Evolutionary conservation across 306 rosid genomes (phyloP), one percentile per base, ranked within the genome.

Genomic region (Lotus japonicus): DNA sequence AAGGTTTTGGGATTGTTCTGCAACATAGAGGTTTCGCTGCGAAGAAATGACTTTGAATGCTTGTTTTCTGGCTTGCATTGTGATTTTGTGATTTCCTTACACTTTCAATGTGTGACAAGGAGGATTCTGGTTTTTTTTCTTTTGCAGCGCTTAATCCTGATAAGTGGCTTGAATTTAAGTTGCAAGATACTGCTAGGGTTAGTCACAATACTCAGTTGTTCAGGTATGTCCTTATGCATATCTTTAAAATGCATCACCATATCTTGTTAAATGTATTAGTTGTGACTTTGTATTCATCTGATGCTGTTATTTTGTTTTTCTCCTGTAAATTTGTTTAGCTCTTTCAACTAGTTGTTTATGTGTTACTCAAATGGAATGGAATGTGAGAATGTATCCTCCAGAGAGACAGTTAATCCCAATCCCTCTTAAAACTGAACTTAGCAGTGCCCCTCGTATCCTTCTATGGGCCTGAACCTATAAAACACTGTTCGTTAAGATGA

Each of bases 111-210:
- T 35, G 1, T 67, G 12, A 35, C 1, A 7, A 38, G 52, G 10
- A 35, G 50, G 66, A 33, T 31, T 72, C 31, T 41, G 53, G 7
- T 36, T 62, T 70, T 44, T 73, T 4, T 11, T 60, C 76, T 81
- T 59, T 31, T 31, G 36, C 95, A 89, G 98, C 95, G 0, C 91
- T 92, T 14, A 75, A 56, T 53, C 83, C 98, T 6, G 76, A 86
- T 69, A 84, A 72, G 63, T 92, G 95, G 98, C 11, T 83, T 64
- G 87, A 86, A 79, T 92, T 92, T 79, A 87, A 86, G 95, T 65
- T 92, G 83, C 95, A 92, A 86, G 98, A 92, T 79, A 80, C 89
- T 60, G 92, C 96, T 45, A 80, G 92, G 77, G 96, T 92, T 73
- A 86, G 87, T 85, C 95, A 92, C 74, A 83, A 92, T 70, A 81